Base-by-base conservation (phyloP, 306 rosid genomes). In the Mimosa bimucronata region DNA sequence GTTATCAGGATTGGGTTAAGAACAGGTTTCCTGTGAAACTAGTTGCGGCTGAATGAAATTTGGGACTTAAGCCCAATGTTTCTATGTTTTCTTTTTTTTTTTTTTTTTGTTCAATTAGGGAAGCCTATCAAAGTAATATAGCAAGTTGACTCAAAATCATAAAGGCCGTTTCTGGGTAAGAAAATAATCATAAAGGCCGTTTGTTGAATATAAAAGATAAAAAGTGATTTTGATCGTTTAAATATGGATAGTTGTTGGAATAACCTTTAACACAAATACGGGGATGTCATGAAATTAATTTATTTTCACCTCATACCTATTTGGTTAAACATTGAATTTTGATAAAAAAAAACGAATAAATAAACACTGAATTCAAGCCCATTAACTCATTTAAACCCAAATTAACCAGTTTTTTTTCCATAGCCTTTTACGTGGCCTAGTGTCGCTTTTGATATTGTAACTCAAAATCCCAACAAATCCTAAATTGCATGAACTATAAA, bases 1-100 rank as follows among this genome's bases (percentile, higher is more conserved):
- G 97, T 34, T 86, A 88, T 83, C 70, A 83, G 2, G 93, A 90
- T 9, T 91, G 92, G 97, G 79, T 89, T 55, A 88, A 88, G 61
- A 84, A 88, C 14, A 74, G 76, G 60, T 87, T 88, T 81, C 71
- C 88, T 3, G 83, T 83, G 23, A 82, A 82, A 71, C 2, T 44
- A 57, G 14, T 45, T 13, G 50, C 50, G 9, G 50, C 15, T 3
- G 18, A 45, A 45, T 45, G 18, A 3, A 13, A 45, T 13, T 13
- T 45, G 50, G 16, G 0, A 45, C 16, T 11, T 5, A 45, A 13
- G 50, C 50, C 4, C 16, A 13, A 3, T 0, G 13, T 11, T 13
- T 10, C 6, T 15, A 4, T 46, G 6, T 3, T 13, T 46, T 46
- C 12, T 5, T 2, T 13, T 2, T 13, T 46, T 1, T 3, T 13